Base-by-base conservation (phyloP, 1,139 yeast genomes). In the Meyerozyma sp. region DNA sequence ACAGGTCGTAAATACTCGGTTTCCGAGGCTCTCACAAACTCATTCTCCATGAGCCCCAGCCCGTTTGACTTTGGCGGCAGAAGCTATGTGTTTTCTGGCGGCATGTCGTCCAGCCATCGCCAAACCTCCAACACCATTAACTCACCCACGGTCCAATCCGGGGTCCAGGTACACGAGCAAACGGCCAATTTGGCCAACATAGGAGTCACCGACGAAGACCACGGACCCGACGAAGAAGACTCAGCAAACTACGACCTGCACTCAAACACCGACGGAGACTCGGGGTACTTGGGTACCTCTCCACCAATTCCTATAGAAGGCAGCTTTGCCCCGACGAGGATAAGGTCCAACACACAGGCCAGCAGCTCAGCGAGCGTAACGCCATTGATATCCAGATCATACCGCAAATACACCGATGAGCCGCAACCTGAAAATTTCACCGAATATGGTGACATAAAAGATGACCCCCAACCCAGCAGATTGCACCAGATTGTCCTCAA, bases 181-280 rank as follows among this genome's bases (percentile, higher is more conserved):
- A 76, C 87, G 0, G 86, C 84, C 3, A 78, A 70, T 44, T 68
- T 81, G 49, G 85, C 89, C 11, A 70, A 69, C 30, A 75, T 82
- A 43, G 83, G 81, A 1, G 84, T 83, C 3, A 69, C 79, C 5
- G 77, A 70, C 29, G 73, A 69, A 39, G 68, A 62, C 27, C 40
- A 39, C 26, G 56, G 52, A 3, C 53, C 42, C 9, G 50, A 43
- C 36, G 46, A 48, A 13, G 41, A 28, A 35, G 39, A 42, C 21
- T 16, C 32, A 8, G 26, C 11, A 3, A 20, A 11, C 10, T 21
- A 18, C 25, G 37, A 34, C 10, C 21, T 9, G 8, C 4, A 36
- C 27, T n/a, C 36, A 8, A 9, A 25, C 5, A 3, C 8, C 34
- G 34, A 37, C n/a, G 44, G 29, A 2, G 54, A 54, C 13, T 13